Evolutionary conservation across 2,329 filamentous ascomycete species (phyloP).

Genomic region (Paramyrothecium sp.): DNA sequence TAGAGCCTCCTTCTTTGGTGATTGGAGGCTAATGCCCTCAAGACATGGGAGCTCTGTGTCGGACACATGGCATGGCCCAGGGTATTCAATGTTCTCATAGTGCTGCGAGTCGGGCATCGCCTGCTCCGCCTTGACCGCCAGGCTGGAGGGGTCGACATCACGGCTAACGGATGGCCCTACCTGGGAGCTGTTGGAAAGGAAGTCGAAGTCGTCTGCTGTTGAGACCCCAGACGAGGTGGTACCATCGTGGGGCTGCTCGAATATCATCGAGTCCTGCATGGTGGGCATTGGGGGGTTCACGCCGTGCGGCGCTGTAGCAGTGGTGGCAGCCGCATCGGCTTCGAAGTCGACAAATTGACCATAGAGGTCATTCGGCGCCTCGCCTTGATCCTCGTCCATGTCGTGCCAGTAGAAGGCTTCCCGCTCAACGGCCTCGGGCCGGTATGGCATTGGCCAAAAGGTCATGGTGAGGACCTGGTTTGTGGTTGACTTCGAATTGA

Average conservation of each 20-base stretch:
- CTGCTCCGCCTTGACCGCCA: conserved; percentile 16
- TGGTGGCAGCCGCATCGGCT: conserved; percentile 16
- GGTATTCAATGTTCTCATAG: conserved; percentile 16
- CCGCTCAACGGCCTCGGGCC: conserved; percentile 30
- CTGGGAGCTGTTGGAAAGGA: conserved; percentile 31
- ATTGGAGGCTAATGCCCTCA: conserved; percentile 45
- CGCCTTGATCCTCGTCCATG: conserved; percentile 24
- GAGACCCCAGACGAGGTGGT: conserved; percentile 32
- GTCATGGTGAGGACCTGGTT: conserved; percentile 25
- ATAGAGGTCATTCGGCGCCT: conserved; percentile 31
- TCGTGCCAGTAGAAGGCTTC: conserved; percentile 34
- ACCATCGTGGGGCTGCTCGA: conserved; percentile 26
- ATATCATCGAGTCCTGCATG: conserved; percentile 24
- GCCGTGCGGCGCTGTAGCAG: conserved; percentile 16
- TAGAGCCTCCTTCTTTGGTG: conserved; percentile 24
- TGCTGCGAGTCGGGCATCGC: conserved; percentile 5
- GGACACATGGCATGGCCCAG: conserved; percentile 39
- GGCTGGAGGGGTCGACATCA: conserved; percentile 26
- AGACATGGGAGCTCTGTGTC: conserved; percentile 46
- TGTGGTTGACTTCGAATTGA: conserved; percentile 2
- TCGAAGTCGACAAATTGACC: conserved; percentile 37
- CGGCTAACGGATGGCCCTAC: conserved; percentile 21
- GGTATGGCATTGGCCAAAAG: conserved; percentile 33
- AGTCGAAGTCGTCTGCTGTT: conserved; percentile 34
- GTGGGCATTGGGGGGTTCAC: conserved; percentile 18